Conservation (phyloP, 257 asterid species). For the Ophiorrhiza pumila region DNA sequence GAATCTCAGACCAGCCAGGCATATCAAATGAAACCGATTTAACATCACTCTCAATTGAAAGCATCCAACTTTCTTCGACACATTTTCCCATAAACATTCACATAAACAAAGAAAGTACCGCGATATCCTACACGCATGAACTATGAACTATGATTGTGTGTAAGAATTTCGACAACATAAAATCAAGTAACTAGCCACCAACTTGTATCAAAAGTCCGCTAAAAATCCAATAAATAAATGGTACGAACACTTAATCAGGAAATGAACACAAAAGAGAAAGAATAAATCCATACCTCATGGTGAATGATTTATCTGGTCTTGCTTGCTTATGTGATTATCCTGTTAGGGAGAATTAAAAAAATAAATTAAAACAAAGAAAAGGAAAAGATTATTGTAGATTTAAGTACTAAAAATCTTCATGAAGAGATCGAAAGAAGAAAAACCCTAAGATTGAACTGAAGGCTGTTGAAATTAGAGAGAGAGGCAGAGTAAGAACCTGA, state of each 20-base stretch:
- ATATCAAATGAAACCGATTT: too few species aligned
- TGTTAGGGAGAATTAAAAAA: neutral
- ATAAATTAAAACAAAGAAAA: neutral
- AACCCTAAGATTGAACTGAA: neutral
- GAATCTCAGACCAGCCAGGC: neutral
- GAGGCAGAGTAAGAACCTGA: neutral
- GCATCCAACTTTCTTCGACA: neutral
- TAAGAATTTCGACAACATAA: neutral
- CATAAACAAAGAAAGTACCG: neutral
- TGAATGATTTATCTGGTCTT: conserved; percentile 4
- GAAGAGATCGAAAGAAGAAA: neutral
- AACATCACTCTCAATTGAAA: neutral
- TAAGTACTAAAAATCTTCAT: too few species aligned
- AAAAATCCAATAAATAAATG: neutral
- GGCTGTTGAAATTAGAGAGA: neutral
- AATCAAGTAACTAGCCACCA: neutral
- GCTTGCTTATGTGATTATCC: neutral
- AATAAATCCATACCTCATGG: conserved; percentile 19
- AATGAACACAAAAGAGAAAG: neutral
- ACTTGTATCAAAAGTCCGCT: neutral
- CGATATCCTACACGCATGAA: too few species aligned
- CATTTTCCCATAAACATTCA: neutral
- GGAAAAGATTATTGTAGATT: too few species aligned
- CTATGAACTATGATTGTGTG: neutral
- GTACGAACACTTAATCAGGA: neutral